Base-by-base conservation (phyloP, 305 asterid species). In the Lippia alba region DNA sequence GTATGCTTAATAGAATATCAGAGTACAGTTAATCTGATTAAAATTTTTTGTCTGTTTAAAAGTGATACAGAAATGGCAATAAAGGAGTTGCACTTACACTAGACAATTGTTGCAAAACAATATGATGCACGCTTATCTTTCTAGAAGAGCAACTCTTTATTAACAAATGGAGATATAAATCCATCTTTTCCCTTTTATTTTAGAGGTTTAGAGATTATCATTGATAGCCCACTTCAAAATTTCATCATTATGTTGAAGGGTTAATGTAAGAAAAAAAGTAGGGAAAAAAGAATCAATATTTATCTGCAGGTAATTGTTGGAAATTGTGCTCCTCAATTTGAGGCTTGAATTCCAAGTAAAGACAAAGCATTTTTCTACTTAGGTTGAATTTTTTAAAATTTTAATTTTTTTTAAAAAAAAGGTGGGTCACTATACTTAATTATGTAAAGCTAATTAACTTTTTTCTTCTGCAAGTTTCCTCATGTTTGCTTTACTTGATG, bases 311-410 rank as follows among this genome's bases (percentile, higher is more conserved):
- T 46, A 18, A 66, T 33, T 56, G 61, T 67, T 64, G 74, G 78
- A 70, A 81, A 61, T 69, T 78, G 79, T 73, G 78, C 58, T 73
- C 74, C 73, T 20, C 17, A 73, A 66, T 64, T 78, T 53, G 49
- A 81, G 75, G 56, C 74, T 75, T 76, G 40, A 56, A 69, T 62
- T 64, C 44, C 73, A 76, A 73, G 81, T 49, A 18, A 54, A 19
- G 66, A 61, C 61, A 61, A 56, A 8, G 6, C 19, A 41, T 41
- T 61, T 55, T 58, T 64, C 15, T 15, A 5, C n/a, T 46, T 63
- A 12, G 12, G 30, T 58, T 33, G n/a, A 12, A 4, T 12, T 60
- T 64, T 8, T 24, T 24, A 24, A n/a, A n/a, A n/a, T 24, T 24
- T 24, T 24, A 24, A 24, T 1, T 24, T 55, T 64, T 20, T 16